These are phyloP conservation scores for Lagerstroemia speciosa DNA, from an alignment of 345 rosid species.

Conservation along the genomic window DNA sequence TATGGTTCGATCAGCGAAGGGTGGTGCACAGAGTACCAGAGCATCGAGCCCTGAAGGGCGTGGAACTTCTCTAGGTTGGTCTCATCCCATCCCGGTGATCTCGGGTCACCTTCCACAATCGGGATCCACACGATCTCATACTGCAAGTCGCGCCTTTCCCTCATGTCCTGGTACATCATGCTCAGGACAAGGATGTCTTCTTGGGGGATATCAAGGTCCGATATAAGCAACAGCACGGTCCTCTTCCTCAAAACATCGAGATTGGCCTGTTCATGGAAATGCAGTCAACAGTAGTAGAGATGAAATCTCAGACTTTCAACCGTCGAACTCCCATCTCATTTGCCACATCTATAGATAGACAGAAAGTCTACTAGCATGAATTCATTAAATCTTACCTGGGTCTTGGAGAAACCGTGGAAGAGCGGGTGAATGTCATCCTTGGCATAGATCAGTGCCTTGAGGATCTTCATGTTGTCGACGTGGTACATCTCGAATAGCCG, in stretches of 20 bases:
- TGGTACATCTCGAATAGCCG: constrained; percentile 27
- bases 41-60: constrained; percentile 18
- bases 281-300: not conserved
- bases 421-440: constrained; percentile 39
- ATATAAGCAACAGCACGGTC: constrained; percentile 25
- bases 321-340: no score
- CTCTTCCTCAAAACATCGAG: constrained; percentile 19
- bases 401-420: constrained; percentile 18
- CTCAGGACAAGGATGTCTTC: constrained; percentile 25
- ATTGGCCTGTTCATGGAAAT: constrained; percentile 8
- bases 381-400: constrained; percentile 16
- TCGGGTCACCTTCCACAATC: constrained; percentile 14
- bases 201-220: constrained; percentile 24
- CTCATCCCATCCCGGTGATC: constrained; percentile 19
- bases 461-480: constrained; percentile 32
- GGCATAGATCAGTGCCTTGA: constrained; percentile 26
- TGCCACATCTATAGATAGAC: not conserved
- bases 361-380: not conserved
- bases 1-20: constrained; percentile 21
- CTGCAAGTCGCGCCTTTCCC: not conserved
- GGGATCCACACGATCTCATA: constrained; percentile 45
- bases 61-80: constrained; percentile 17
- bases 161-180: constrained; percentile 15
- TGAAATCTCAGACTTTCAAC: no score
- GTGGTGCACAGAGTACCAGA: constrained; percentile 24